Evolutionary conservation across 176 grass and related monocot species (phyloP).

Genomic region (Aegilops speltoides): DNA sequence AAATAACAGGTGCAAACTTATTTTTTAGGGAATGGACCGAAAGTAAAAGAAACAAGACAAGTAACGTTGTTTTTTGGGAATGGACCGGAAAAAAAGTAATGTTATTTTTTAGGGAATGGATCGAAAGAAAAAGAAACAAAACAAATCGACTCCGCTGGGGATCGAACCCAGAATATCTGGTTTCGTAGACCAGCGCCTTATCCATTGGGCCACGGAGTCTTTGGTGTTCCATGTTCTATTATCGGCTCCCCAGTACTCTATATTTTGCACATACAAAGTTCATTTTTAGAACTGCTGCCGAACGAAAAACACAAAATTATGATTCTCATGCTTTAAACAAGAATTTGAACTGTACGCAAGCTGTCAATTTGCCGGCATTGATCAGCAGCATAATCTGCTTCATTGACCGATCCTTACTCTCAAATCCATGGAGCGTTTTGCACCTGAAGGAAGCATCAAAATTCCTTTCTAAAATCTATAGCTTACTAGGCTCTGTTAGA

Average conservation of each 20-base stretch:
- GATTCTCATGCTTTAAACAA: background rate
- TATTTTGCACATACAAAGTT: no score
- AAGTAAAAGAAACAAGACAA: no score
- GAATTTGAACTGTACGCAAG: background rate
- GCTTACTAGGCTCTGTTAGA: background rate
- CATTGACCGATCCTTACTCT: no score
- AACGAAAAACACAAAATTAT: no score
- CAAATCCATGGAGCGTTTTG: background rate
- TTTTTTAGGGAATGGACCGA: no score
- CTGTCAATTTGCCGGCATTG: no score
- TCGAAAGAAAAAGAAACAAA: background rate
- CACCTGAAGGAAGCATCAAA: background rate
- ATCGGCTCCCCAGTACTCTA: accelerated
- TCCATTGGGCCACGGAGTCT: conserved; percentile 94
- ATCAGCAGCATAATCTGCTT: no score
- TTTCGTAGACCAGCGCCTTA: conserved; percentile 98
- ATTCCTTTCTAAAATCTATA: background rate
- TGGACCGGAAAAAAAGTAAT: no score
- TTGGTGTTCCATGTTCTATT: background rate
- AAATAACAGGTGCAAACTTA: no score
- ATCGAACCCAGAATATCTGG: conserved; percentile 99
- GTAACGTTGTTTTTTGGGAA: no score
- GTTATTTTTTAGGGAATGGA: no score
- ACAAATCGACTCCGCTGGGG: conserved; percentile 63
- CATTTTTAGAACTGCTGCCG: no score